Evolutionary conservation across 495 filamentous ascomycete genomes (phyloP), one percentile per base, ranked within the genome.

Genomic region (Achaetomiella virescens): DNA sequence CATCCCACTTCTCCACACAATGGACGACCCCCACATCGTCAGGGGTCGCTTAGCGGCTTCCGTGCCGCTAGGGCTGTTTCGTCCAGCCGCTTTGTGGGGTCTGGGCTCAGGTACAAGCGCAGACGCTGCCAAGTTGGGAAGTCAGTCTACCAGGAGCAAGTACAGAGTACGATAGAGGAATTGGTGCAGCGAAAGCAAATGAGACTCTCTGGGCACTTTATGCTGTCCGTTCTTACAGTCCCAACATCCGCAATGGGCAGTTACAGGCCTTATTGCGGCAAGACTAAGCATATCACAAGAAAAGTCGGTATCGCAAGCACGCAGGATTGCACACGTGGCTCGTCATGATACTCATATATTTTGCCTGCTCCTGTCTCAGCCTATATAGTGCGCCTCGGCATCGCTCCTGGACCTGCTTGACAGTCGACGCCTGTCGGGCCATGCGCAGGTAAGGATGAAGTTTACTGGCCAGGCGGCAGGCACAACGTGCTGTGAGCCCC

Each of bases 291-390:
- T n/a, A n/a, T n/a, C n/a, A n/a, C n/a, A n/a, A n/a, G n/a, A n/a
- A n/a, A n/a, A n/a, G n/a, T n/a, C n/a, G n/a, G n/a, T n/a, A n/a
- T n/a, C n/a, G n/a, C n/a, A n/a, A n/a, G n/a, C n/a, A n/a, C n/a
- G n/a, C n/a, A n/a, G n/a, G n/a, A n/a, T n/a, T n/a, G n/a, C n/a
- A n/a, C n/a, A n/a, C n/a, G n/a, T n/a, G n/a, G n/a, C n/a, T n/a
- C n/a, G 53, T 61, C 59, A 47, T 59, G 27, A 58, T 65, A 56
- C 57, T 66, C 58, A 50, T 66, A 63, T 66, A 66, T 64, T 62
- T 33, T 7, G 33, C 52, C 58, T 58, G 44, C 50, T 56, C 59
- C 40, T 45, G 55, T 54, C 55, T 63, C 48, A 56, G 55, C 58
- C 43, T 65, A 66, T 35, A 61, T 62, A 41, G 17, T 54, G 43